A percentile compares a stretch with the other conserved stretches of the same genome.
Conservation (phyloP, 2,329 filamentous ascomycete species). For the Ophiostoma pallidulum region DNA sequence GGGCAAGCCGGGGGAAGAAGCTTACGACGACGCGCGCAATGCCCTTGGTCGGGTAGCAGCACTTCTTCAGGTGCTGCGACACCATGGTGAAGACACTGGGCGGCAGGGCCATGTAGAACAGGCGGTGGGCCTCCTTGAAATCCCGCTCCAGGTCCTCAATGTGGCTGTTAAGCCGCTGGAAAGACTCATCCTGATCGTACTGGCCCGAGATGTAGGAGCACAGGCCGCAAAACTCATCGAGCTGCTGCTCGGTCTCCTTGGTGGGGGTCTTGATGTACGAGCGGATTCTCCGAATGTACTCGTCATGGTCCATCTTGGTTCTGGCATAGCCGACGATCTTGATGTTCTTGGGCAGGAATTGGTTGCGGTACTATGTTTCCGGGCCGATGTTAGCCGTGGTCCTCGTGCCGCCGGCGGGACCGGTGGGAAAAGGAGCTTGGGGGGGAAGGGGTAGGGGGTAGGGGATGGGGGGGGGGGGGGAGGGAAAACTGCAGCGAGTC, state of each 20-base stretch:
- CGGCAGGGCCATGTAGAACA: slow-evolving; percentile 99
- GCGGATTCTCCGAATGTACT: slow-evolving; percentile 88
- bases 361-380: slow-evolving; percentile 74
- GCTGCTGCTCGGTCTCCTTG: slow-evolving; percentile 92
- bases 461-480: neutral
- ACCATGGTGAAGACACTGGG: slow-evolving; percentile 97
- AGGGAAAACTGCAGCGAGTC: neutral
- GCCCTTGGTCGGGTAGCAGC: slow-evolving; percentile 87
- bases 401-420: no score
- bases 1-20: neutral
- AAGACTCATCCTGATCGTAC: slow-evolving; percentile 95
- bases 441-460: no score
- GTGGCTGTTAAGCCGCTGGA: slow-evolving; percentile 75
- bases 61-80: slow-evolving; percentile 92
- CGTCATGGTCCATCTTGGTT: slow-evolving; percentile 97
- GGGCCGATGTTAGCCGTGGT: slow-evolving; percentile 3
- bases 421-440: no score
- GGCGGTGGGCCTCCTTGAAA: slow-evolving; percentile 72
- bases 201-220: slow-evolving; percentile 96
- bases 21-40: slow-evolving; percentile 84
- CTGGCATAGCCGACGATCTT: slow-evolving; percentile 97
- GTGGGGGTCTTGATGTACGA: slow-evolving; percentile 99
- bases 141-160: slow-evolving; percentile 76
- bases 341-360: slow-evolving; percentile 95
- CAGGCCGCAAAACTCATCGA: slow-evolving; percentile 77